Conservation (phyloP, 2,329 filamentous ascomycete species). For the Penicillium sp. region DNA sequence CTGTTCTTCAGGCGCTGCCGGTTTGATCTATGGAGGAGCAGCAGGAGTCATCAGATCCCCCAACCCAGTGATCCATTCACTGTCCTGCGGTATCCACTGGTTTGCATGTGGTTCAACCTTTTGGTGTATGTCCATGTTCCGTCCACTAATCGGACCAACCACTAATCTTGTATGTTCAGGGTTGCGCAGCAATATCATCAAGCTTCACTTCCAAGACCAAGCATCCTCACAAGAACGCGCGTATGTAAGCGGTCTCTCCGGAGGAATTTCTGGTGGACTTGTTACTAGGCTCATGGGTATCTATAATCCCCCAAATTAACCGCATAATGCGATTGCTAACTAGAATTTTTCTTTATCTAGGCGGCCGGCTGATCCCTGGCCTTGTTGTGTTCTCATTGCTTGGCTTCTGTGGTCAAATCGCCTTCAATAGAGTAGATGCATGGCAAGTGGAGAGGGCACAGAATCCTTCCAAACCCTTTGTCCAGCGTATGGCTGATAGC, state of each 20-base stretch:
- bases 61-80: constrained; percentile 66
- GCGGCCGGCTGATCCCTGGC: constrained; percentile 60
- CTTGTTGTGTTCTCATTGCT: constrained; percentile 59
- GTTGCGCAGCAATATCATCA: constrained; percentile 46
- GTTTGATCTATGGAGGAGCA: constrained; percentile 65
- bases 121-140: constrained; percentile 59
- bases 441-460: constrained; percentile 43
- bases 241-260: constrained; percentile 68
- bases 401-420: constrained; percentile 57
- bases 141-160: background rate
- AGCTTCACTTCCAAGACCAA: constrained; percentile 50
- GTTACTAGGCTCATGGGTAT: constrained; percentile 58
- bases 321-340: constrained; percentile 1
- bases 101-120: constrained; percentile 74
- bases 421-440: constrained; percentile 54
- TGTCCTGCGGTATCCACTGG: constrained; percentile 75
- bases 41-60: constrained; percentile 69
- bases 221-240: constrained; percentile 60
- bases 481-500: constrained; percentile 56
- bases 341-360: constrained; percentile 33
- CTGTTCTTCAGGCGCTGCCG: constrained; percentile 43
- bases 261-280: constrained; percentile 62
- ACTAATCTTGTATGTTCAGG: constrained; percentile 27
- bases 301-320: background rate
- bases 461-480: constrained; percentile 41